Conservation (phyloP, 1,284 basidiomycete genomes). For the Sporisorium iseilematis-ciliati region DNA sequence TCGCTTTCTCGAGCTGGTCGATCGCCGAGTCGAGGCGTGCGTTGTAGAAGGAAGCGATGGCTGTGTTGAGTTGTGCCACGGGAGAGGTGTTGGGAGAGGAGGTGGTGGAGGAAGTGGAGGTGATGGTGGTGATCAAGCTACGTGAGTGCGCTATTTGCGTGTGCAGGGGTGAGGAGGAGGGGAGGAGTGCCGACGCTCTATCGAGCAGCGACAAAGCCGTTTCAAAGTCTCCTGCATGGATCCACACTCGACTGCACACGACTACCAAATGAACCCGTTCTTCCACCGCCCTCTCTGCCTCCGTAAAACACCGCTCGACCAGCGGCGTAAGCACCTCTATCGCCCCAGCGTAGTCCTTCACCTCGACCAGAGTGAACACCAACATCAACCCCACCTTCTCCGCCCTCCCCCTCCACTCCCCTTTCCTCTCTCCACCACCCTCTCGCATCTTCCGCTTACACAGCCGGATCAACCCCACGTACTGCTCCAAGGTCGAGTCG, state of each 20-base stretch:
- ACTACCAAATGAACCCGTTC: conserved; percentile 10
- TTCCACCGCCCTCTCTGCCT: not conserved
- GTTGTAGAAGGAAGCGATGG: conserved; percentile 30
- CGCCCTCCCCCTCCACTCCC: conserved; percentile 27
- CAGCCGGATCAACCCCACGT: conserved; percentile 10
- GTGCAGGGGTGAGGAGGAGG: not conserved
- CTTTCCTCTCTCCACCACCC: conserved; percentile 15
- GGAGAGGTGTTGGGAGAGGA: not conserved
- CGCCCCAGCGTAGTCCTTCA: conserved; percentile 30
- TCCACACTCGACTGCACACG: conserved; percentile 16
- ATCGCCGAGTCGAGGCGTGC: conserved; percentile 35
- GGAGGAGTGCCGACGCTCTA: not conserved
- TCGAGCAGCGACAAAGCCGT: not conserved
- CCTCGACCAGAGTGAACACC: conserved; percentile 29
- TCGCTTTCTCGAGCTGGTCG: conserved; percentile 18
- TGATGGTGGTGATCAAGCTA: conserved; percentile 8
- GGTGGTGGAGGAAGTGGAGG: not conserved
- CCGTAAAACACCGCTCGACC: not conserved
- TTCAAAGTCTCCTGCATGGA: conserved; percentile 33
- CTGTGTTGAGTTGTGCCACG: conserved; percentile 8
- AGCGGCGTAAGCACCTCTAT: conserved; percentile 26
- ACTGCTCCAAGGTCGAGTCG: conserved; percentile 15
- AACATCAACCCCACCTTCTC: conserved; percentile 28
- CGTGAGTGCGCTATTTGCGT: not conserved
- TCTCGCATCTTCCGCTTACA: conserved; percentile 23